phyloP scores from a whole-genome alignment of 371 early-diverging fungal genomes.

The Mortierella sp. region DNA sequence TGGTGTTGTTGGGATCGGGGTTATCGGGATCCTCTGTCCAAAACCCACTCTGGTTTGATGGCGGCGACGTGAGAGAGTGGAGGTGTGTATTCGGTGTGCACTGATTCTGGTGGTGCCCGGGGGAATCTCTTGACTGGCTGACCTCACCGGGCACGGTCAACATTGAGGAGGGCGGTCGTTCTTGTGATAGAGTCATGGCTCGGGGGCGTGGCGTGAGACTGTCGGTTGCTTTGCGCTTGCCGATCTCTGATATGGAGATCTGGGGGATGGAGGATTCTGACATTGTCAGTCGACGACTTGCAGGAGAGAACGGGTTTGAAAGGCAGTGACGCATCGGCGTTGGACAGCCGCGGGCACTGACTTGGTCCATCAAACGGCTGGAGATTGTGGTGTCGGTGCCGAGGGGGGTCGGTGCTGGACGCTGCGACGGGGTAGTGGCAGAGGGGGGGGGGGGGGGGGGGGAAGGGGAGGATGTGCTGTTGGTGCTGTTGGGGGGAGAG shows the following conservation, averaged over 20 bases:
- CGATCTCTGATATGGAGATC: neutral
- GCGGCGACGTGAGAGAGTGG: neutral
- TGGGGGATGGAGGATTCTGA: slow-evolving; percentile 8
- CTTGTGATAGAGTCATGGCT: neutral
- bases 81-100: too few relatives aligned
- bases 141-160: neutral
- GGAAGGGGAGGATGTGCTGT: slow-evolving; percentile 6
- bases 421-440: neutral
- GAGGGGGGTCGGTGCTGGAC: neutral
- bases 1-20: slow-evolving; percentile 7
- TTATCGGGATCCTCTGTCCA: slow-evolving; percentile 9
- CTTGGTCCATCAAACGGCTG: neutral
- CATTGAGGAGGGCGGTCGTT: neutral
- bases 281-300: neutral
- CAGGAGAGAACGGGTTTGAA: neutral
- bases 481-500: slow-evolving; percentile 27
- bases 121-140: neutral
- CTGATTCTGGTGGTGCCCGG: neutral
- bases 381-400: neutral
- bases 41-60: neutral
- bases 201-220: slow-evolving; percentile 1
- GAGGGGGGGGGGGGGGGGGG: slow-evolving; percentile 3
- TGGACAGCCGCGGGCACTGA: neutral
- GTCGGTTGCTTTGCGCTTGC: slow-evolving; percentile 9
- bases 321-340: neutral